Evolutionary conservation across 2,329 filamentous ascomycete genomes (phyloP).

Genomic region (Aspergillus arachidicola): DNA sequence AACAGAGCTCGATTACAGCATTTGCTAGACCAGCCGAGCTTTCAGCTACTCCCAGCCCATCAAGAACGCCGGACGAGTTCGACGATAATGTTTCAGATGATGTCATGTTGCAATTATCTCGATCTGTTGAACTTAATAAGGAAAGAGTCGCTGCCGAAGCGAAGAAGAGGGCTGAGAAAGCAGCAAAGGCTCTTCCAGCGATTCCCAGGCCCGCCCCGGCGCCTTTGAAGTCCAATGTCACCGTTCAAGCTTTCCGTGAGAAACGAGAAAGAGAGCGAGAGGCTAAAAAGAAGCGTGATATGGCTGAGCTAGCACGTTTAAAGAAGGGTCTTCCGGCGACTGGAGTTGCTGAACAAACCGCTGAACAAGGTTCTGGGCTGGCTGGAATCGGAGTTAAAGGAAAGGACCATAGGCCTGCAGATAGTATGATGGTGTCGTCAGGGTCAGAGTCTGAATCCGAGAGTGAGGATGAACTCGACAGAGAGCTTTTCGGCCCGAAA

Average conservation of each 20-base stretch:
- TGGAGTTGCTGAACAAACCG: constrained; percentile 57
- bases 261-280: constrained; percentile 75
- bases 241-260: constrained; percentile 65
- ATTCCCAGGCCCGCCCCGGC: constrained; percentile 30
- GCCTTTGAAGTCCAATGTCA: constrained; percentile 36
- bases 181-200: constrained; percentile 27
- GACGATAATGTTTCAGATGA: constrained; percentile 46
- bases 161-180: constrained; percentile 30
- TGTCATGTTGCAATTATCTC: constrained; percentile 43
- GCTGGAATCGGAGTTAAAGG: constrained; percentile 71
- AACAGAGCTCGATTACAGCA: constrained; percentile 45
- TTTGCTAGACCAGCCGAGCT: constrained; percentile 40
- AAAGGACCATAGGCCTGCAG: constrained; percentile 74
- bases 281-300: constrained; percentile 72
- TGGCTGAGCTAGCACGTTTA: constrained; percentile 70
- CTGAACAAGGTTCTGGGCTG: constrained; percentile 77
- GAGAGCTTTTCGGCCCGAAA: constrained; percentile 64
- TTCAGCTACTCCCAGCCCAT: constrained; percentile 37
- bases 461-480: constrained; percentile 73
- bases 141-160: constrained; percentile 34
- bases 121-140: constrained; percentile 47
- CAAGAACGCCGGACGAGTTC: constrained; percentile 41
- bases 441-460: constrained; percentile 68
- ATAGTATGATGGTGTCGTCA: constrained; percentile 86
- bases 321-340: constrained; percentile 57